These are phyloP conservation scores for Trametes sp. DNA, from an alignment of 1,284 basidiomycete species.

Conservation along the genomic window DNA sequence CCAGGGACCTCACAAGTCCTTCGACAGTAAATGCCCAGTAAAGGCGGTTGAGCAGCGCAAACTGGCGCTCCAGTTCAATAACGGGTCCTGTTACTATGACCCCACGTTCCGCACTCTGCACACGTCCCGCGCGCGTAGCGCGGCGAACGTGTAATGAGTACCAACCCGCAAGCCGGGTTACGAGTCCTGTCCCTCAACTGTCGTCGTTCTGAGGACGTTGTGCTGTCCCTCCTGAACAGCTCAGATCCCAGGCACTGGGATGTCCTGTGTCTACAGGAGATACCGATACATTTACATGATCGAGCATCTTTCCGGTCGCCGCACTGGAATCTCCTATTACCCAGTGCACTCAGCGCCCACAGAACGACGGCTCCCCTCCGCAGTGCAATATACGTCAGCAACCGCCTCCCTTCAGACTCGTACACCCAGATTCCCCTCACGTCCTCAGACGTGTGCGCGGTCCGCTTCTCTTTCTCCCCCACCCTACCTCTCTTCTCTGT, in stretches of 20 bases:
- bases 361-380: neutral
- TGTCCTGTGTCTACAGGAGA: slow-evolving; percentile 16
- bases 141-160: slow-evolving; percentile 5
- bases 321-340: slow-evolving; percentile 12
- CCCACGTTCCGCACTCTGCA: neutral
- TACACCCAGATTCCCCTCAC: slow-evolving; percentile 12
- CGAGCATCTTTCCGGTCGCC: neutral
- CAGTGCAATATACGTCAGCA: slow-evolving; percentile 8
- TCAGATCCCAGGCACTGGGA: slow-evolving; percentile 2
- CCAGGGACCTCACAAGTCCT: slow-evolving; percentile 12
- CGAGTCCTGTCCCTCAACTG: slow-evolving; percentile 14
- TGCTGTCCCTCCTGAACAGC: slow-evolving; percentile 9
- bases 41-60: neutral
- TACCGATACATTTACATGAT: slow-evolving; percentile 2
- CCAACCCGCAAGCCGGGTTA: neutral
- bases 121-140: slow-evolving; percentile 9
- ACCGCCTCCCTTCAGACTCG: slow-evolving; percentile 8
- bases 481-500: slow-evolving; percentile 1
- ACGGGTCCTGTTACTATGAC: slow-evolving; percentile 12
- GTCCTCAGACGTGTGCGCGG: neutral
- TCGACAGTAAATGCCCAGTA: slow-evolving; percentile 12
- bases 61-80: neutral
- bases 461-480: neutral
- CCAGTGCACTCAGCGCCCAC: neutral
- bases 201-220: slow-evolving; percentile 9